These are phyloP conservation scores for Penicillium tannophilum DNA, from an alignment of 495 filamentous ascomycete species.

Conservation along the genomic window DNA sequence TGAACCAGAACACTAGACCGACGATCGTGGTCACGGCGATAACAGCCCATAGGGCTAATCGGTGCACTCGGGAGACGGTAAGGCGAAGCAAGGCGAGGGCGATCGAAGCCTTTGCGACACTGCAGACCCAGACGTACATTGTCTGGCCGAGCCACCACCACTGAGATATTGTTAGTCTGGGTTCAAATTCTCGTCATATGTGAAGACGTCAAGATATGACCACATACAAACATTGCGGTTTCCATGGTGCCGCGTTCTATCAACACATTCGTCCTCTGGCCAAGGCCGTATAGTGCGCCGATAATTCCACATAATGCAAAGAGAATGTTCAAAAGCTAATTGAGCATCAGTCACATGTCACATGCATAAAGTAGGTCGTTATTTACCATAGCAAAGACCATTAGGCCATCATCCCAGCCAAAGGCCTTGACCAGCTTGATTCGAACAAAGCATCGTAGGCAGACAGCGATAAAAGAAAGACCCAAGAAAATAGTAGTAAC, in stretches of 20 bases:
- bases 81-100: conserved; percentile 40
- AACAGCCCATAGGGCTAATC: conserved; percentile 32
- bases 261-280: conserved; percentile 26
- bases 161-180: conserved; percentile 23
- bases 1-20: conserved; percentile 39
- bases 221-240: conserved; percentile 46
- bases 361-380: neutral
- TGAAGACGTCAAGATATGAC: neutral
- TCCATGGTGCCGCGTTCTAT: conserved; percentile 25
- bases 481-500: conserved; percentile 42
- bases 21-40: conserved; percentile 32
- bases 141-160: conserved; percentile 46
- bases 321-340: conserved; percentile 32
- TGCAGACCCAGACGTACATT: conserved; percentile 32
- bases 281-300: conserved; percentile 40
- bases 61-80: conserved; percentile 24
- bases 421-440: conserved; percentile 42
- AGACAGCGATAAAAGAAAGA: conserved; percentile 41
- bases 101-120: conserved; percentile 37
- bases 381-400: conserved; percentile 47
- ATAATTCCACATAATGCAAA: conserved; percentile 45
- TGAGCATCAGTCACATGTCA: neutral
- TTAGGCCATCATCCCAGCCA: conserved; percentile 48
- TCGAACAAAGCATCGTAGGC: conserved; percentile 46
- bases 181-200: too few species aligned